Base-by-base conservation (phyloP, 805 yeast species). In the Ogataea paradorogensis region DNA sequence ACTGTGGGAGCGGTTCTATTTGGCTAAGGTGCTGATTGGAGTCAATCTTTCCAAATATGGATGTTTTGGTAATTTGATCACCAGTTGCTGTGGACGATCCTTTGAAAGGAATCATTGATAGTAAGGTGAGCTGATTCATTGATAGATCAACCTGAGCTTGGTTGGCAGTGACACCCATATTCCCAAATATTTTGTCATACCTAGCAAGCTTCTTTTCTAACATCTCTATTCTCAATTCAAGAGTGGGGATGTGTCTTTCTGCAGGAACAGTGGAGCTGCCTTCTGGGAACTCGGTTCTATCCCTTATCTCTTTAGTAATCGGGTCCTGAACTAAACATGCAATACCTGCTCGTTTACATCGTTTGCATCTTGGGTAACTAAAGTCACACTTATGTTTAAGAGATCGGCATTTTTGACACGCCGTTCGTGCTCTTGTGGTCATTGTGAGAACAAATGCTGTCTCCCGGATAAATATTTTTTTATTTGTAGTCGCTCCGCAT, bases 381-480 rank as follows among this genome's bases (percentile, higher is more conserved):
- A 47, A 50, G 26, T 53, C 58, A 30, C 58, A 53, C 30, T 43
- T 52, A 36, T 52, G 55, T 38, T 53, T 53, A 22, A 52, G 33
- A 4, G 53, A 38, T 7, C 56, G 50, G 36, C 58, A 53, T 30
- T 49, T 50, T 27, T 48, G 48, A 35, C 58, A 53, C n/a, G 56
- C 58, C 5, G 43, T 47, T 27, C 40, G 37, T 6, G 38, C 48
- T 27, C 54, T 34, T 3, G 42, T 24, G 6, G 51, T 44, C 11
- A 47, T 47, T 4, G 30, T 9, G 15, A n/a, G 3, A 13, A 11
- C n/a, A 15, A 14, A 11, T 26, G 14, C 16, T 18, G n/a, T 16
- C 13, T 14, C 27, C 14, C 10, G 13, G 14, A 25, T 15, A 21
- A 8, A 4, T 8, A 22, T n/a, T 31, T 21, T 11, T 26, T 26